phyloP scores from a whole-genome alignment of 345 rosid species.

The Clarkia xantiana region DNA sequence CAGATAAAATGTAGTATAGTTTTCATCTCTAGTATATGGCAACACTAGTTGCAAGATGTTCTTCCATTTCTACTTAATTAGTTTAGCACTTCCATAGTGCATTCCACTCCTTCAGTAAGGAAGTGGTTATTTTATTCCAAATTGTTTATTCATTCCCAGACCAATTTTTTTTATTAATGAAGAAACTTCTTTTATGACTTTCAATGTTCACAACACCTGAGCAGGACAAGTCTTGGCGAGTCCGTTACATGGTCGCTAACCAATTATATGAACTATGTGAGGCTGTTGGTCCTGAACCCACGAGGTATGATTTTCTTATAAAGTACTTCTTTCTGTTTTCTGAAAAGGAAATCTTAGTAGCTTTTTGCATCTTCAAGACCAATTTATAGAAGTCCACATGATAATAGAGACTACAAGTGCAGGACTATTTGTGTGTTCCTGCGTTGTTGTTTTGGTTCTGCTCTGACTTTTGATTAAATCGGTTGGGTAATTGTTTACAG shows the following conservation, averaged over 20 bases:
- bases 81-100: too few species aligned
- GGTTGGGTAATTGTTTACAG: constrained; percentile 18
- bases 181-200: background rate
- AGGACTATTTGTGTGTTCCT: too few species aligned
- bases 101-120: too few species aligned
- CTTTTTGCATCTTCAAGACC: background rate
- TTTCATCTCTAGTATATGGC: too few species aligned
- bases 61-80: background rate
- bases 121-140: too few species aligned
- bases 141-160: background rate
- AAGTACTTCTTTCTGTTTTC: background rate
- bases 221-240: constrained; percentile 99
- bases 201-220: background rate
- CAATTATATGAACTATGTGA: constrained; percentile 94
- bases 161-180: background rate
- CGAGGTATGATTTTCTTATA: constrained; percentile 36
- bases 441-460: background rate
- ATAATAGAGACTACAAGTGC: too few species aligned
- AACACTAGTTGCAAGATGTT: background rate
- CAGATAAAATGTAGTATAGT: too few species aligned
- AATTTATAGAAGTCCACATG: background rate
- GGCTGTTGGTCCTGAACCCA: constrained; percentile 90
- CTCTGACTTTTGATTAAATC: background rate
- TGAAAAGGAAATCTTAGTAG: background rate
- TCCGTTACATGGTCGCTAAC: constrained; percentile 94